phyloP scores from a whole-genome alignment of 495 filamentous ascomycete species.

The Talaromyces thailandensis region DNA sequence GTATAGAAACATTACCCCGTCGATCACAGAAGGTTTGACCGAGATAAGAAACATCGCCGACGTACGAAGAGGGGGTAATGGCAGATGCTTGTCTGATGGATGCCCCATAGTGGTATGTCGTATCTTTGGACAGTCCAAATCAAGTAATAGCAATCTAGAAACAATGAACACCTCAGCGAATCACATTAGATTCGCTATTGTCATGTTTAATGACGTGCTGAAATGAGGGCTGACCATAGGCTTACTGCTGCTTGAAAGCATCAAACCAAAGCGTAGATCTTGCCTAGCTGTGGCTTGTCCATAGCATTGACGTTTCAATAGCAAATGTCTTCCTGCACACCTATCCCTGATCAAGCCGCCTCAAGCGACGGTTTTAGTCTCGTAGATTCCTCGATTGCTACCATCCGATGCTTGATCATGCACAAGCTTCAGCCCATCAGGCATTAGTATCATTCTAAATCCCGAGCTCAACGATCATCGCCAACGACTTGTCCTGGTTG shows the following conservation, averaged over 20 bases:
- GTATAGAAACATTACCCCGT: neutral
- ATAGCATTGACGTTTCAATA: neutral
- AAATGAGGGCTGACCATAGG: neutral
- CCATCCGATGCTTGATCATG: neutral
- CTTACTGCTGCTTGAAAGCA: neutral
- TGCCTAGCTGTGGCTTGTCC: neutral
- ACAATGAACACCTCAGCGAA: neutral
- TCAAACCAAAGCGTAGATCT: neutral
- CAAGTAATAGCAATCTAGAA: neutral
- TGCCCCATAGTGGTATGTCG: neutral
- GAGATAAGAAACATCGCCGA: conserved; percentile 1
- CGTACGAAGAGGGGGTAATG: neutral
- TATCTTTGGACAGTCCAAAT: neutral
- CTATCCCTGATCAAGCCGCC: neutral
- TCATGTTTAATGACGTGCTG: neutral
- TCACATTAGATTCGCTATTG: neutral
- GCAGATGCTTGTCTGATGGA: neutral
- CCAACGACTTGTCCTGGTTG: neutral
- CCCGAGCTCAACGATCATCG: neutral
- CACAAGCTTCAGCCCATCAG: neutral
- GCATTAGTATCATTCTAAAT: neutral
- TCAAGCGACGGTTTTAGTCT: neutral
- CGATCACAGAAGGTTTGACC: neutral
- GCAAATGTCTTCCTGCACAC: neutral
- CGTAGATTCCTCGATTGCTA: neutral